Evolutionary conservation across 345 rosid species (phyloP).

Genomic region (Odontarrhena argentea): DNA sequence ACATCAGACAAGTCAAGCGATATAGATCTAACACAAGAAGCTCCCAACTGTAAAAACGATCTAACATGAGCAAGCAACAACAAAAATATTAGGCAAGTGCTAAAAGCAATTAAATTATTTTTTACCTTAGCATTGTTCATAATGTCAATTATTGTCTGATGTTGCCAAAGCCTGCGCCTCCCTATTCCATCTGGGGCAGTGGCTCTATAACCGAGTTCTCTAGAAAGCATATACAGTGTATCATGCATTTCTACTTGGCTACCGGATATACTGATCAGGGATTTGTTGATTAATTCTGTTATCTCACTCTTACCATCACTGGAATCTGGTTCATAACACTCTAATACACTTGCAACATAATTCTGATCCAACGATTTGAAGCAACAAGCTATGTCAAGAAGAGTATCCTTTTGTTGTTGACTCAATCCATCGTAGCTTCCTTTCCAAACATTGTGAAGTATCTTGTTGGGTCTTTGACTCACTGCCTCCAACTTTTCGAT

Average conservation of each 20-base stretch:
- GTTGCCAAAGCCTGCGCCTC: slow-evolving; percentile 21
- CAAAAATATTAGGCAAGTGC: background rate
- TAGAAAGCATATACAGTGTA: slow-evolving; percentile 31
- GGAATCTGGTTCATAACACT: background rate
- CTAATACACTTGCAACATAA: slow-evolving; percentile 13
- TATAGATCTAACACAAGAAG: slow-evolving; percentile 31
- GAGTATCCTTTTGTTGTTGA: slow-evolving; percentile 27
- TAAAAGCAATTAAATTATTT: slow-evolving; percentile 17
- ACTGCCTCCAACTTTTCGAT: slow-evolving; percentile 10
- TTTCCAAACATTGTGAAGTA: slow-evolving; percentile 28
- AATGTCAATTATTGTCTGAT: background rate
- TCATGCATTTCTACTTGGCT: slow-evolving; percentile 41
- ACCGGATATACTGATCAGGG: slow-evolving; percentile 23
- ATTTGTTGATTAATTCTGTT: slow-evolving; percentile 34
- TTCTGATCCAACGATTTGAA: slow-evolving; percentile 16
- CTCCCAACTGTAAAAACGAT: slow-evolving; percentile 29
- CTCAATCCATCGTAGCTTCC: slow-evolving; percentile 41
- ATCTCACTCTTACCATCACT: background rate
- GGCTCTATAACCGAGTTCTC: slow-evolving; percentile 30
- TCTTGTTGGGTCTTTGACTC: slow-evolving; percentile 3
- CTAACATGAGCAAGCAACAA: background rate
- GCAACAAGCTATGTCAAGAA: slow-evolving; percentile 46
- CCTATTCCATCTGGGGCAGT: slow-evolving; percentile 26
- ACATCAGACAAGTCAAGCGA: slow-evolving; percentile 31
- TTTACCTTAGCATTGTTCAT: background rate